Base-by-base conservation (phyloP, 129 eudicot genomes). In the Scalesia atractyloides region DNA sequence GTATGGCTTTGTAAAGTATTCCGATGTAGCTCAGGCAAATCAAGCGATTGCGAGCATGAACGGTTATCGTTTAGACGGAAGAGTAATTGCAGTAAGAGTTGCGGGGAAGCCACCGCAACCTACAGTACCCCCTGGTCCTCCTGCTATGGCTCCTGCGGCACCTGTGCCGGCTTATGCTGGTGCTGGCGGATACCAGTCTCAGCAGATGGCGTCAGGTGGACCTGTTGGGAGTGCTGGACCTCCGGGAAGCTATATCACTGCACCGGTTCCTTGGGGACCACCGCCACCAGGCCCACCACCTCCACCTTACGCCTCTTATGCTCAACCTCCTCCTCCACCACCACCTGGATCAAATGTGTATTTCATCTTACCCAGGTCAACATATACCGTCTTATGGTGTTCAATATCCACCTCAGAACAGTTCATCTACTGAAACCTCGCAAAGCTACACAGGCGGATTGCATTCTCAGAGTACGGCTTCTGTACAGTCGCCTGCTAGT, bases 31-130 rank as follows among this genome's bases (percentile, higher is more conserved):
- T 33, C 96, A 88, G 82, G 97, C 97, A 0, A 92, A 92, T 78
- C 79, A 61, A 44, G 97, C 97, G 11, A 92, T 82, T 77, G 78
- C 88, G 18, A 83, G 96, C 73, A 92, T 92, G 97, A 92, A 85
- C 73, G 97, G 97, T 33, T 79, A 89, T 75, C 88, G 80, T 24
- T 72, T 92, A n/a, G 96, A 89, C 33, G 97, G 97, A 49, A 90
- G 97, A 74, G 83, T 82, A 20, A 92, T 92, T 74, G 97, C 96
- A 15, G 97, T 92, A 46, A 84, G 97, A 75, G 91, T 92, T 66
- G 97, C 97, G 8, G 97, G 97, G n/a, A 92, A 84, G 78, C 94
- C 96, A 15, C 97, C 97, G 52, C 96, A 86, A 71, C 97, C 97
- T 14, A 46, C 86, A 15, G 80, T 83, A 16, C 93, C 97, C 49